Base-by-base conservation (phyloP, 2,329 filamentous ascomycete genomes). In the Sporothrix phasma region DNA sequence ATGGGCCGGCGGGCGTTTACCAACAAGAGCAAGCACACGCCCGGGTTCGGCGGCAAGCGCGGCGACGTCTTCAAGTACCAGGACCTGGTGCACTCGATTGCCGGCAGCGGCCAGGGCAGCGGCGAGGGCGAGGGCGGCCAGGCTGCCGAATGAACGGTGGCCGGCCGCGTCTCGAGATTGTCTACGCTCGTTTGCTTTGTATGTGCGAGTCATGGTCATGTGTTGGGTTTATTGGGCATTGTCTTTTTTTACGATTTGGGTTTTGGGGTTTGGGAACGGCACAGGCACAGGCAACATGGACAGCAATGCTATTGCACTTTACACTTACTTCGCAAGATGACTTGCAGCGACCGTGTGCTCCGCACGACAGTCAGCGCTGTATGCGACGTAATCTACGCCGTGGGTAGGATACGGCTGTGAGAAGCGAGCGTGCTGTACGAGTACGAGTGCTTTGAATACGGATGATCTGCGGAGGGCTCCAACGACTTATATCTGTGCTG, bases 61-160 rank as follows among this genome's bases (percentile, higher is more conserved):
- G 90, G 90, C 0, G 93, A 97, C 66, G 92, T 97, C 0, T 97
- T 99, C 76, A 85, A 87, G 71, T 99, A 97, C 73, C 86, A 90
- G 67, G 94, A 99, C 65, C 97, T 97, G 76, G 90, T 97, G 67
- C 83, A 81, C 67, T 87, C 83, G 29, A 78, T 89, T 69, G 86
- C 86, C 2, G 79, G 81, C 10, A 82, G 73, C 62, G 76, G 74
- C 31, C 64, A 65, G 41, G 51, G 49, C 26, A 58, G 56, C 22
- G 66, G 64, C 1, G 56, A 53, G 11, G 61, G 61, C 4, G 61
- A 63, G 6, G 61, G 47, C 6, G 62, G 70, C 22, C 61, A 63
- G 13, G 60, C 61, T 11, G 53, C 68, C 41, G 43, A 59, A 37
- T 62, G 45, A 72, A 69, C 17, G 13, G 17, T 8, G 47, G 5